These are phyloP conservation scores for Nasturtium officinale DNA, from an alignment of 345 rosid species.

Conservation along the genomic window DNA sequence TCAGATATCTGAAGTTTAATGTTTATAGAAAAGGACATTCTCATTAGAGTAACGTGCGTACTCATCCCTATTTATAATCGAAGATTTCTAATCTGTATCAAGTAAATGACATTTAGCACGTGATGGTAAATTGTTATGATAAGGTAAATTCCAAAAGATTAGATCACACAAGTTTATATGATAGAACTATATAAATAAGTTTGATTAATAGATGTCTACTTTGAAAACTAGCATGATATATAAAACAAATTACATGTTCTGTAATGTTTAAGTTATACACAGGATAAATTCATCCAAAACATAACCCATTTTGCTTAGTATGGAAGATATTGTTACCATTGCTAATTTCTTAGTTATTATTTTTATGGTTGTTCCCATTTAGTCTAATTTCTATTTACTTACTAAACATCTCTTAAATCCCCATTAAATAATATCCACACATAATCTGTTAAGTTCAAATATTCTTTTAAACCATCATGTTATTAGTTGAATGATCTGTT, in stretches of 20 bases:
- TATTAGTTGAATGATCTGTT: too few relatives aligned
- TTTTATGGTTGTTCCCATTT: background rate
- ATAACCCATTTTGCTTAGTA: too few relatives aligned
- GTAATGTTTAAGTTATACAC: too few relatives aligned
- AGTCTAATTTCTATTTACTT: background rate
- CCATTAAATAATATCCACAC: background rate
- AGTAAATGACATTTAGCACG: background rate
- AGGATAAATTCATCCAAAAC: too few relatives aligned
- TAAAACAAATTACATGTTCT: too few relatives aligned
- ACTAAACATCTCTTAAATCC: background rate
- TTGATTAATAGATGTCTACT: too few relatives aligned
- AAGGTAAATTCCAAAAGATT: too few relatives aligned
- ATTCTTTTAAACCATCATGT: too few relatives aligned
- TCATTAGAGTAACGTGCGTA: background rate
- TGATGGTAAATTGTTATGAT: background rate
- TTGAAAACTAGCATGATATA: too few relatives aligned
- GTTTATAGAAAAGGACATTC: background rate
- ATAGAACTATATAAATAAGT: too few relatives aligned
- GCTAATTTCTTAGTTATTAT: background rate
- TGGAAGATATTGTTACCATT: too few relatives aligned
- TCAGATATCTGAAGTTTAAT: background rate
- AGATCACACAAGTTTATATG: too few relatives aligned
- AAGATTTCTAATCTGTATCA: background rate
- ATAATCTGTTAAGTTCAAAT: background rate
- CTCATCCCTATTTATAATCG: background rate